Evolutionary conservation across 768 basidiomycete species (phyloP), one percentile per base, ranked within the genome.

Genomic region (Calocera cornea): DNA sequence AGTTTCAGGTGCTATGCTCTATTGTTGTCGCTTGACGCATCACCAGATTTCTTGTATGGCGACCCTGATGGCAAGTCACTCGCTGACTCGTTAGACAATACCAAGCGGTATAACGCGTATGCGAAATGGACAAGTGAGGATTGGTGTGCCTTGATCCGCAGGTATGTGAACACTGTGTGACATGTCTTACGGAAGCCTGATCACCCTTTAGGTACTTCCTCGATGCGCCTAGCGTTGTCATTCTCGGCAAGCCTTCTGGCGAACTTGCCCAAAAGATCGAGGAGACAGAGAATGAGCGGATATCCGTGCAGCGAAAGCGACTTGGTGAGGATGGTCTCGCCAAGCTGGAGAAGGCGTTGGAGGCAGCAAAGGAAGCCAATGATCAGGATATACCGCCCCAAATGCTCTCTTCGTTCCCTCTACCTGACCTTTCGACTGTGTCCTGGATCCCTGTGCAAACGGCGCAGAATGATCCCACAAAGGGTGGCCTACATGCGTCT

Each of bases 191-290:
- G n/a, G n/a, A n/a, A n/a, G n/a, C n/a, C n/a, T n/a, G n/a, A 60
- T 7, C 54, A 27, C 10, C 14, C 34, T 24, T 3, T 41, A 97
- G 95, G 72, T 95, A 91, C 76, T 90, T 87, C 70, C 79, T 94
- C 64, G 83, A 89, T 67, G 83, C 85, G 0, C 81, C 87, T 22
- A 84, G 86, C 24, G 80, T 91, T 50, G 84, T 91, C n/a, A 79
- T 97, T 63, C 76, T 87, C 34, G 95, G 95, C 27, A 91, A 87
- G 73, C 97, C 97, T 2, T 98, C 97, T 1, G 88, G 92, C 2
- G 78, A 77, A 16, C 82, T 98, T 33, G 90, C 89, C 0, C 87
- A 88, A 38, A 86, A 86, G 70, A 81, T 98, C 29, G 90, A 94
- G 71, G 80, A 81, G 47, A 86, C 87, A 34, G 93, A 97, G 75